Conservation (phyloP, 106 monocot genomes). For the Apostasia shenzhenica region DNA sequence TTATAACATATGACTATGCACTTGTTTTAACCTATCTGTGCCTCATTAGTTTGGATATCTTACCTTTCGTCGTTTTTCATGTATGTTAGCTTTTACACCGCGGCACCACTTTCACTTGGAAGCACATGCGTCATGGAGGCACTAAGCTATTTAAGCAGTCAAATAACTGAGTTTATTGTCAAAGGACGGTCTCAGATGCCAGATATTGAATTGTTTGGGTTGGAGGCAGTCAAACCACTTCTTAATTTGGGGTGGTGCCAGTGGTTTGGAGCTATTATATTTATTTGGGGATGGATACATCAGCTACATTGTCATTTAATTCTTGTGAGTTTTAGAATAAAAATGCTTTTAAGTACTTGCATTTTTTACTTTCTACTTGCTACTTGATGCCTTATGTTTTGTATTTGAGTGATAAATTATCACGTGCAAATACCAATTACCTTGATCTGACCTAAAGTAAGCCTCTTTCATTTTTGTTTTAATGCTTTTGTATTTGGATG, state of each 20-base stretch:
- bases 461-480: not conserved
- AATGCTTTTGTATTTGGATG: slow-evolving; percentile 1
- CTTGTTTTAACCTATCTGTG: no score
- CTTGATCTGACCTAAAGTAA: not conserved
- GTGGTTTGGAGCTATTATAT: slow-evolving; percentile 63
- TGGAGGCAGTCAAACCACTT: slow-evolving; percentile 43
- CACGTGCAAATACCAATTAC: not conserved
- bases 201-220: slow-evolving; percentile 23
- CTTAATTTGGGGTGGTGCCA: slow-evolving; percentile 57
- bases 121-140: slow-evolving; percentile 35
- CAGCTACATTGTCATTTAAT: slow-evolving; percentile 79
- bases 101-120: slow-evolving; percentile 69
- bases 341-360: not conserved
- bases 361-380: not conserved
- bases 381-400: not conserved
- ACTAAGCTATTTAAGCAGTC: slow-evolving; percentile 20
- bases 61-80: slow-evolving; percentile 2
- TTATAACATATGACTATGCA: no score
- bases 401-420: not conserved
- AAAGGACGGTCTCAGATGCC: slow-evolving; percentile 40
- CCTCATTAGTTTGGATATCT: not conserved
- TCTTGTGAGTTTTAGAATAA: slow-evolving; percentile 42
- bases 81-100: slow-evolving; percentile 51
- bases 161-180: slow-evolving; percentile 45
- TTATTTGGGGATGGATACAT: slow-evolving; percentile 85